Evolutionary conservation across 345 rosid species (phyloP), one percentile per base, ranked within the genome.

Genomic region (Litchi chinensis): DNA sequence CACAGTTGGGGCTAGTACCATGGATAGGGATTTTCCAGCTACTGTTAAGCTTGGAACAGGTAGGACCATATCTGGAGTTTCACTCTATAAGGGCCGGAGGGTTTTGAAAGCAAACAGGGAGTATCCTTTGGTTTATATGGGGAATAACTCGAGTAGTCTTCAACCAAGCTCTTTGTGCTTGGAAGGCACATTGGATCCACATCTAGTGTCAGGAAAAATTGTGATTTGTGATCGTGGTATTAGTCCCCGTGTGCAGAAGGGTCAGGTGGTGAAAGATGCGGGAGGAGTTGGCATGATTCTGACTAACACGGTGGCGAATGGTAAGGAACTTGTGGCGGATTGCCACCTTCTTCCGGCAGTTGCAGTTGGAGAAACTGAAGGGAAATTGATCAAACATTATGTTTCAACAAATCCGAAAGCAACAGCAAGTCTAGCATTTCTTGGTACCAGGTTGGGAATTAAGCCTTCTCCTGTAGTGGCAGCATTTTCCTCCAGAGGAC

Each of bases 281-380:
- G 95, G 97, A 39, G 97, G 97, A 1, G 57, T 91, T 4, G 97
- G 94, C 16, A 88, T 91, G 89, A 82, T 93, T 40, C 79, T 91
- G 60, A 77, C 93, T 15, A 89, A 93, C 68, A 87, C 93, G 0
- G 90, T 76, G 0, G 88, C 91, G n/a, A 93, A 95, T 62, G 98
- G 98, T 16, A 97, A 93, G 81, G 98, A 95, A 83, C 90, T 95
- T 6, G 97, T 95, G 37, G 98, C 98, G 15, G 98, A 95, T 40
- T 81, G 93, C 78, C 98, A 95, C 86, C 83, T 95, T 10, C 83
- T 95, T 52, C 98, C 98, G 5, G 88, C 97, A 4, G 91, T 91
- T 63, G 92, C 97, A 0, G 91, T 95, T 8, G 98, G 98, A 60
- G 97, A 88, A 79, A 90, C 6, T 48, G 98, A 87, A 89, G 98